Evolutionary conservation across 1,284 basidiomycete genomes (phyloP), one percentile per base, ranked within the genome.

Genomic region (Cystobasidium slooffiae): DNA sequence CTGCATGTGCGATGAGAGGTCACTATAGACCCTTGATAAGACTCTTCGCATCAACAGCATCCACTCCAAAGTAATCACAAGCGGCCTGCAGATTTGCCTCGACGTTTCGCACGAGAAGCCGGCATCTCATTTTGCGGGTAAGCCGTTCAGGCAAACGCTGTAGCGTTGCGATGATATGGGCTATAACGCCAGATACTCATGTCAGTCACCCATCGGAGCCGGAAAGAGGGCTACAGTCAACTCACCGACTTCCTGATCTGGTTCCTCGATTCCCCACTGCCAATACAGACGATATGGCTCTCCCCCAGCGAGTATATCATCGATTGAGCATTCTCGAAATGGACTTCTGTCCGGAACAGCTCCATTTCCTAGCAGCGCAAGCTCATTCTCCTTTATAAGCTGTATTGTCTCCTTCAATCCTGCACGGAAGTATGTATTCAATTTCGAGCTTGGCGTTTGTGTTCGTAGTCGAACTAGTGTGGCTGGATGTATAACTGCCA

Each of bases 221-320:
- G 6, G 1, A n/a, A 47, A 12, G 14, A 51, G 37, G 52, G 9
- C 3, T 16, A 56, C 14, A n/a, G 47, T 16, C 6, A n/a, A 39
- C 70, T 46, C 46, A 73, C 70, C 44, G 47, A 56, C 63, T 37
- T 73, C 70, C 31, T 65, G 59, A 56, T 65, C 62, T 9, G 46
- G 62, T 12, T 73, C 63, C 14, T 55, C 49, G 12, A 73, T 62
- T 3, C 70, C 70, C 9, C 24, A 56, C 6, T n/a, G 51, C 70
- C 70, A 73, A 14, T 62, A 49, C 12, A 66, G 41, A 18, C 24
- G 37, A 44, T 41, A 73, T 1, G 62, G 22, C 46, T 73, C 70
- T 16, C 63, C 63, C 1, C 70, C 70, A n/a, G 43, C 43, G 14
- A 73, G 49, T 18, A 73, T 43, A 58, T 65, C 43, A 18, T 73